phyloP scores from a whole-genome alignment of 2,329 filamentous ascomycete genomes.

The Epichloe sibirici region DNA sequence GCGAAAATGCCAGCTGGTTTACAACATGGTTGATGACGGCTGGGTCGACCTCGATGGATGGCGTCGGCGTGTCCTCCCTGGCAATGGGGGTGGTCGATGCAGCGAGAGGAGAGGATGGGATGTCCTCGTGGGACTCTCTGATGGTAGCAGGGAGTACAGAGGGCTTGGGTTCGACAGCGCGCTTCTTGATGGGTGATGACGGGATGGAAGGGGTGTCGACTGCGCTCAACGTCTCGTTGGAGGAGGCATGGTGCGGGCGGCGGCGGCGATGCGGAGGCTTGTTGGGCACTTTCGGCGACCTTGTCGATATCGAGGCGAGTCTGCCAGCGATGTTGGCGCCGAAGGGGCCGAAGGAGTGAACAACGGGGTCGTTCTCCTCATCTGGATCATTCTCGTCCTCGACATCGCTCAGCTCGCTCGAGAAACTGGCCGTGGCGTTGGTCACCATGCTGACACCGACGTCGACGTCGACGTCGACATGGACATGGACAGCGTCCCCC shows the following conservation, averaged over 20 bases:
- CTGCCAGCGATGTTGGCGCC: constrained; percentile 75
- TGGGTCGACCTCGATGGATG: constrained; percentile 25
- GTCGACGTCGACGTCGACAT: constrained; percentile 13
- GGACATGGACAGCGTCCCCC: constrained; percentile 7
- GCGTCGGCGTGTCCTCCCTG: constrained; percentile 10
- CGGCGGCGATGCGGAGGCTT: constrained; percentile 15
- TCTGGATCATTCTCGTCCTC: constrained; percentile 64
- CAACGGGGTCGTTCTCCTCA: constrained; percentile 87
- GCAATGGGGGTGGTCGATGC: constrained; percentile 10
- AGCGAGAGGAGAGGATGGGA: constrained; percentile 15
- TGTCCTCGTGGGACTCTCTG: background rate
- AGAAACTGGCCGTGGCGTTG: constrained; percentile 39
- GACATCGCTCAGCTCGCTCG: constrained; percentile 39
- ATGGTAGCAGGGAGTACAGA: background rate
- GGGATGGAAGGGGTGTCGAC: constrained; percentile 11
- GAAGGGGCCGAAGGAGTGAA: constrained; percentile 86
- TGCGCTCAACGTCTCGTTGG: constrained; percentile 12
- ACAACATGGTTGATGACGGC: constrained; percentile 70
- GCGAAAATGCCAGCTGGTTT: constrained; percentile 92
- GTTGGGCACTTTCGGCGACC: constrained; percentile 43
- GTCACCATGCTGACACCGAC: constrained; percentile 35
- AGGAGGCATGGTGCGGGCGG: constrained; percentile 12
- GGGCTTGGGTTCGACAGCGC: background rate
- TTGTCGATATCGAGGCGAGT: constrained; percentile 64
- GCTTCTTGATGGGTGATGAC: constrained; percentile 14